Evolutionary conservation across 495 filamentous ascomycete species (phyloP), one percentile per base, ranked within the genome.

Genomic region (Penicillium riverlandense): DNA sequence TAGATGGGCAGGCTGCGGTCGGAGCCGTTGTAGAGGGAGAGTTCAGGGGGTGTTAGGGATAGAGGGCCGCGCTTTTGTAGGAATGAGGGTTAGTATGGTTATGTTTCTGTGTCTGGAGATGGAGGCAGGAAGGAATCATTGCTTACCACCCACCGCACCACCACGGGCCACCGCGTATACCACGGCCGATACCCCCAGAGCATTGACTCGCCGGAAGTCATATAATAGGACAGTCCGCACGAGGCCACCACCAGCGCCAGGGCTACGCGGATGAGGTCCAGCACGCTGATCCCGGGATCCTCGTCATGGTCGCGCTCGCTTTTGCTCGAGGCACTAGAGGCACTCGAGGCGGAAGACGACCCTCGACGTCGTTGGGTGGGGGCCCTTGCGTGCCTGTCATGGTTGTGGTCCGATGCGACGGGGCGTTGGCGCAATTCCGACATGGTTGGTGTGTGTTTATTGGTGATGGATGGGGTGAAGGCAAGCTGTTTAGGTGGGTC

Each of bases 1-100:
- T 95, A 90, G 63, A 99, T 82, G 4, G 92, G 94, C 14, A 84
- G 78, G 12, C 56, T 52, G 1, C 81, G 69, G 65, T 95, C 80
- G 40, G 66, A 77, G 68, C 92, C 92, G 67, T 94, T 84, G 75
- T 86, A 92, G 40, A 69, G 68, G 29, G 75, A 48, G 16, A 99
- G 82, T 62, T 95, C 63, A 16, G 58, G 59, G 29, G 83, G 85
- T 2, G 91, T 96, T 11, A 96, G 78, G 55, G 48, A 37, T 16
- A 80, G 44, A 16, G 74, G 72, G 11, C 77, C 75, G 45, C 59
- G 55, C 81, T 83, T 51, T 52, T 39, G 43, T 45, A n/a, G 30
- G 36, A 34, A 31, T 0, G 22, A 4, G 22, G 22, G 22, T 22
- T 22, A 22, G 22, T 4, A 3, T 22, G 4, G 0, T 43, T 31